Percentiles rank a stretch among this genome's conserved stretches.
Conservation (phyloP, 257 asterid genomes). For the Rauvolfia tetraphylla region DNA sequence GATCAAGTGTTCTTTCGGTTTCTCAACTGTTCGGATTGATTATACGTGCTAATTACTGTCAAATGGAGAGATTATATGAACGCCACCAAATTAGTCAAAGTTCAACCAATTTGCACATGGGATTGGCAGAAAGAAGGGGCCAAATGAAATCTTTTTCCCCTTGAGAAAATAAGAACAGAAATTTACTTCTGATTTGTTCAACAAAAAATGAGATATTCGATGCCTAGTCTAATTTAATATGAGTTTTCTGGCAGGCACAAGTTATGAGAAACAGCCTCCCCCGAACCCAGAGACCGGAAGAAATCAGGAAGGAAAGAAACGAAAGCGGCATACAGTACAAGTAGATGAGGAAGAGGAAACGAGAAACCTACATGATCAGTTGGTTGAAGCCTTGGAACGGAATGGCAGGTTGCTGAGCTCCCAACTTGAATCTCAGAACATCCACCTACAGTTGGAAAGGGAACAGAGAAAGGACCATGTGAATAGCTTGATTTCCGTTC, state of each 20-base stretch:
- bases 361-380: constrained; percentile 35
- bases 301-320: constrained; percentile 49
- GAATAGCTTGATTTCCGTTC: constrained; percentile 57
- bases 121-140: not conserved
- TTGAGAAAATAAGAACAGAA: not conserved
- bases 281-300: constrained; percentile 37
- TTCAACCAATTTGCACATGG: not conserved
- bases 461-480: constrained; percentile 72
- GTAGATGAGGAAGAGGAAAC: constrained; percentile 49
- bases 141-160: not conserved
- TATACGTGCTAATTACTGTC: not conserved
- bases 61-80: not conserved
- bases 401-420: constrained; percentile 66
- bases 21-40: not conserved
- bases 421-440: constrained; percentile 69
- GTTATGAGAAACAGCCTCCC: constrained; percentile 43
- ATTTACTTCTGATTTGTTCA: not conserved
- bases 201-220: not conserved
- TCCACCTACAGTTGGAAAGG: constrained; percentile 53
- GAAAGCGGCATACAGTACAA: constrained; percentile 41
- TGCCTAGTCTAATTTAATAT: not conserved
- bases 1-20: not conserved
- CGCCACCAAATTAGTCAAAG: not conserved
- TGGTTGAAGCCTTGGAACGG: constrained; percentile 61
- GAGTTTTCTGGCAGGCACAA: constrained; percentile 43